These are phyloP conservation scores for Astragalus glycyphyllos DNA, from an alignment of 306 rosid species.

Conservation along the genomic window DNA sequence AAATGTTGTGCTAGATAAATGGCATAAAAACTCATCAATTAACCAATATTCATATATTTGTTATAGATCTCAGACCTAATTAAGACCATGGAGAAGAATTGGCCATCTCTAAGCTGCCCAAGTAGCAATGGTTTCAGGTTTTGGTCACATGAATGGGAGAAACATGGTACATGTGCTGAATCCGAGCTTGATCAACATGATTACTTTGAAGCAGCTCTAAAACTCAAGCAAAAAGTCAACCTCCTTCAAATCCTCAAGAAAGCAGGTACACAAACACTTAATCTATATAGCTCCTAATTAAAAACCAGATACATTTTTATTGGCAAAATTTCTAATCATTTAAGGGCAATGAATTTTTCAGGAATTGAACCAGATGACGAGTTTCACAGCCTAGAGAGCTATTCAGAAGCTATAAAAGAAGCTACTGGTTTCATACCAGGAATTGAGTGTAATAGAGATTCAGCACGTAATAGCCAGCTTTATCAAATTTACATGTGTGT, in stretches of 20 bases:
- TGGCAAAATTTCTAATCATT: conserved; percentile 16
- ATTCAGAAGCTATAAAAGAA: conserved; percentile 57
- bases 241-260: conserved; percentile 59
- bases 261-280: conserved; percentile 49
- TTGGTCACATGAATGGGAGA: conserved; percentile 95
- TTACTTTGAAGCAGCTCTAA: conserved; percentile 70
- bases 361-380: conserved; percentile 70
- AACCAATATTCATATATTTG: background rate
- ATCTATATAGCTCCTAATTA: no score
- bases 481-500: conserved; percentile 73
- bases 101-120: conserved; percentile 93
- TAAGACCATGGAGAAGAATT: conserved; percentile 52
- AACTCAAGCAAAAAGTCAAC: conserved; percentile 60
- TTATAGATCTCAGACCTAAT: conserved; percentile 63
- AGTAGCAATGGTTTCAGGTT: conserved; percentile 78
- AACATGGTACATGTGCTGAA: conserved; percentile 85
- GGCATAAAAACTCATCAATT: background rate
- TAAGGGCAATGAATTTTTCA: conserved; percentile 42
- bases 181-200: conserved; percentile 70
- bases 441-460: conserved; percentile 66
- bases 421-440: conserved; percentile 57
- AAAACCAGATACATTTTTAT: background rate
- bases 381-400: conserved; percentile 53
- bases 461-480: conserved; percentile 53
- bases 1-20: no score